Evolutionary conservation across 306 rosid species (phyloP).

Genomic region (Gillenia trifoliata): DNA sequence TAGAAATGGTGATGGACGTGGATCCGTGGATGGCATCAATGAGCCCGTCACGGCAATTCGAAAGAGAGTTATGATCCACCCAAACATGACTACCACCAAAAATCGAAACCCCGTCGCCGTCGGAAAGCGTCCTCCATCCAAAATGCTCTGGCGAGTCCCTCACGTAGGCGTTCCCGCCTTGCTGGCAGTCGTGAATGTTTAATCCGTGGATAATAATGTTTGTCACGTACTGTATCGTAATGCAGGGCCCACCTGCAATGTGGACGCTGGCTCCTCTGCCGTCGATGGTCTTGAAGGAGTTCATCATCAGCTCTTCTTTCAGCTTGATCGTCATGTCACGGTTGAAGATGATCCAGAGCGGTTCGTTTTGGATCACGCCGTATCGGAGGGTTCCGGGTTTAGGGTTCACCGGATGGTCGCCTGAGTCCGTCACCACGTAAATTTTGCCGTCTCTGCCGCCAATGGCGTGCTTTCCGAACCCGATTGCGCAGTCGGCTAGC

Average conservation of each 20-base stretch:
- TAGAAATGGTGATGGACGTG: conserved; percentile 76
- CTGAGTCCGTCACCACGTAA: conserved; percentile 64
- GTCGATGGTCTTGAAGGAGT: conserved; percentile 84
- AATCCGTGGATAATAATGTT: conserved; percentile 78
- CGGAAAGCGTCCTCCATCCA: conserved; percentile 81
- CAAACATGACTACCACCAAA: conserved; percentile 89
- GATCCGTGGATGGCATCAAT: conserved; percentile 86
- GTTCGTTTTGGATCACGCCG: conserved; percentile 74
- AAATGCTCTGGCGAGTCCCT: conserved; percentile 77
- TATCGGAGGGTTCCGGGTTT: conserved; percentile 72
- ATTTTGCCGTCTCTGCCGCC: conserved; percentile 82
- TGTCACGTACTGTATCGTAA: conserved; percentile 73
- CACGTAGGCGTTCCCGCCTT: conserved; percentile 73
- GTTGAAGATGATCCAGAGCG: conserved; percentile 77
- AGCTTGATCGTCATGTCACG: conserved; percentile 71
- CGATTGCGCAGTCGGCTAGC: conserved; percentile 76
- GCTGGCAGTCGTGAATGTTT: conserved; percentile 77
- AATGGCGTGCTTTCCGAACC: conserved; percentile 75
- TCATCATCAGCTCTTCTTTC: conserved; percentile 66
- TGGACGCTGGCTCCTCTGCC: conserved; percentile 79
- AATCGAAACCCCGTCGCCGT: conserved; percentile 80
- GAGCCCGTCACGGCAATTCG: conserved; percentile 70
- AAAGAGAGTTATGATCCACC: conserved; percentile 82
- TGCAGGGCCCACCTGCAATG: conserved; percentile 91
- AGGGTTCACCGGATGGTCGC: conserved; percentile 71